Percentiles rank a stretch among this genome's conserved stretches.
phyloP scores from a whole-genome alignment of 2,329 filamentous ascomycete genomes.

The Stenocarpella maydis region DNA sequence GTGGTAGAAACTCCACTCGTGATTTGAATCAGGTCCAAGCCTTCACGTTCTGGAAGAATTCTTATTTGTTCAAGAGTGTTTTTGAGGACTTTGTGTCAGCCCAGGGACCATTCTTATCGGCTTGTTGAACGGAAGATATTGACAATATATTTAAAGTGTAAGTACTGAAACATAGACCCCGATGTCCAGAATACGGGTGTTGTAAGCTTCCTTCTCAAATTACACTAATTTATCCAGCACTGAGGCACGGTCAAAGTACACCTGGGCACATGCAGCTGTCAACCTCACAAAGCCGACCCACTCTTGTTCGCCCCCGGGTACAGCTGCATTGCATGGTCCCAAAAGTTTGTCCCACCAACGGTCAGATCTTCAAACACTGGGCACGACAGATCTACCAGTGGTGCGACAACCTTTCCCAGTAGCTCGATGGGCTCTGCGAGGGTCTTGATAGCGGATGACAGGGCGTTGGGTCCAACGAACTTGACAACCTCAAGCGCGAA shows the following conservation, averaged over 20 bases:
- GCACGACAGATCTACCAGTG: constrained; percentile 1
- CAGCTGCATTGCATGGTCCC: neutral
- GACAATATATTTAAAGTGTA: neutral
- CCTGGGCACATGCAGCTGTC: too few species aligned
- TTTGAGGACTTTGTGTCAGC: neutral
- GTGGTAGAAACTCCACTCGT: too few species aligned
- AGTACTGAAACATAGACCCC: too few species aligned
- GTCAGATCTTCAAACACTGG: constrained; percentile 4
- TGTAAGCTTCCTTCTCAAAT: too few species aligned
- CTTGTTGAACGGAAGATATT: neutral
- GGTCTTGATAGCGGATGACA: constrained; percentile 7
- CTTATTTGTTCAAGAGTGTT: neutral
- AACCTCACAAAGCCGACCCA: neutral
- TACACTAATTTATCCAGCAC: too few species aligned
- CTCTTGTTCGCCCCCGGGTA: neutral
- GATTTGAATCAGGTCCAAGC: too few species aligned
- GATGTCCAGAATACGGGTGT: too few species aligned
- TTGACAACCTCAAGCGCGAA: constrained; percentile 44
- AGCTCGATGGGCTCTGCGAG: neutral
- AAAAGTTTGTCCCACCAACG: constrained; percentile 1
- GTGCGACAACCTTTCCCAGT: neutral
- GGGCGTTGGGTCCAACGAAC: constrained; percentile 5
- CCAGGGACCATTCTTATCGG: neutral
- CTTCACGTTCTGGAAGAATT: neutral
- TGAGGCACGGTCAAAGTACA: too few species aligned